Evolutionary conservation across 148 eudicot species (phyloP).

Genomic region (Silene latifolia): DNA sequence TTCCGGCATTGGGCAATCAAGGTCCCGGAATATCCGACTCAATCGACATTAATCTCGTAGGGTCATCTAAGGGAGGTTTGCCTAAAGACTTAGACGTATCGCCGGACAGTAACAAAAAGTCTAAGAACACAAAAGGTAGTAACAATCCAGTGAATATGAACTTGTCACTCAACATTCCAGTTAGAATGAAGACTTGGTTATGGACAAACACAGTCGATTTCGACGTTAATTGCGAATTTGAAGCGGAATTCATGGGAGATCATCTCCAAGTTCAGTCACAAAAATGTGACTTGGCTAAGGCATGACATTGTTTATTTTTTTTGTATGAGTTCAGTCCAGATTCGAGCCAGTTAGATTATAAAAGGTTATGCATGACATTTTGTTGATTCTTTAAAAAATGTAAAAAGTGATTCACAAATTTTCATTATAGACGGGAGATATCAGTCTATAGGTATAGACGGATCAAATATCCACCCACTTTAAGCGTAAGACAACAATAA

Average conservation of each 20-base stretch:
- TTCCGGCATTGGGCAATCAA: constrained; percentile 25
- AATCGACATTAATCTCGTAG: constrained; percentile 24
- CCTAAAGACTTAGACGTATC: constrained; percentile 25
- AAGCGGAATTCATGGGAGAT: constrained; percentile 27
- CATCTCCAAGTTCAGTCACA: constrained; percentile 36
- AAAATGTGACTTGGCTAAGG: constrained; percentile 40
- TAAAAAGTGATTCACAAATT: too few relatives aligned
- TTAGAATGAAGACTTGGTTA: constrained; percentile 47
- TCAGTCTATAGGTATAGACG: too few relatives aligned
- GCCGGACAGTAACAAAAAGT: not conserved
- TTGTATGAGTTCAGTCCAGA: too few relatives aligned
- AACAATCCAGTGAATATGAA: constrained; percentile 22
- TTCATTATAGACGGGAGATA: too few relatives aligned
- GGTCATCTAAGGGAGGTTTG: constrained; percentile 20
- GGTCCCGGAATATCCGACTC: constrained; percentile 16
- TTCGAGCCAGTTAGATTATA: too few relatives aligned
- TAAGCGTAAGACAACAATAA: too few relatives aligned
- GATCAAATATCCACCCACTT: too few relatives aligned
- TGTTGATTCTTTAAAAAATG: too few relatives aligned
- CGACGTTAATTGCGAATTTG: constrained; percentile 40
- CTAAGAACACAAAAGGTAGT: constrained; percentile 2
- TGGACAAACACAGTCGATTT: constrained; percentile 17
- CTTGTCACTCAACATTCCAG: constrained; percentile 23
- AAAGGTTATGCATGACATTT: too few relatives aligned
- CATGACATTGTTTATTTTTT: too few relatives aligned